Conservation (phyloP, 2,329 filamentous ascomycete genomes). For the Alternaria sp. region DNA sequence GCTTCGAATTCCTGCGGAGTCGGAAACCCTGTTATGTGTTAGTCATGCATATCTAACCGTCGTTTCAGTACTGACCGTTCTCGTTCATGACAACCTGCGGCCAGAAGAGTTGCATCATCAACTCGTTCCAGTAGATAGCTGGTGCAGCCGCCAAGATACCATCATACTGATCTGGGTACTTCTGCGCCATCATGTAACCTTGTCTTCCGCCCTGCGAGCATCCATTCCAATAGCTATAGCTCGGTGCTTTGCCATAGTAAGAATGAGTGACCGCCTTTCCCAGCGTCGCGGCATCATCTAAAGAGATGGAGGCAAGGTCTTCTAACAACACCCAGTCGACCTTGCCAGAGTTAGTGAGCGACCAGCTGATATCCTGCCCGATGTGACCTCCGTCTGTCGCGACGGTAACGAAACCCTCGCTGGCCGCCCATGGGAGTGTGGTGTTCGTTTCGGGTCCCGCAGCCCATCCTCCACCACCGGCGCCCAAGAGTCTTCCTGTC, state of each 20-base stretch:
- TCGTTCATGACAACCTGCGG: slow-evolving; percentile 36
- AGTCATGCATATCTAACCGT: background rate
- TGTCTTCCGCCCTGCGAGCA: slow-evolving; percentile 32
- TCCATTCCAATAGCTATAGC: slow-evolving; percentile 43
- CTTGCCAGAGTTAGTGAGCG: slow-evolving; percentile 18
- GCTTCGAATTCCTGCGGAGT: slow-evolving; percentile 29
- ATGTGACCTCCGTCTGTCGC: slow-evolving; percentile 30
- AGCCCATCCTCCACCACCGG: slow-evolving; percentile 29
- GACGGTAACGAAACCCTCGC: slow-evolving; percentile 29
- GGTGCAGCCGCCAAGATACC: slow-evolving; percentile 42
- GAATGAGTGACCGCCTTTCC: slow-evolving; percentile 32
- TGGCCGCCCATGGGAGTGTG: slow-evolving; percentile 17
- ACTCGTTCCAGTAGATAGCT: slow-evolving; percentile 23
- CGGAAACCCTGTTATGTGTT: slow-evolving; percentile 4
- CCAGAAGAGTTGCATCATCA: slow-evolving; percentile 28
- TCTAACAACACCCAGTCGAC: slow-evolving; percentile 33
- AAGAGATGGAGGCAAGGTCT: slow-evolving; percentile 39
- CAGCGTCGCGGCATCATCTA: slow-evolving; percentile 40
- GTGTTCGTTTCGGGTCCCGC: slow-evolving; percentile 20
- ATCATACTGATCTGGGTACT: slow-evolving; percentile 35
- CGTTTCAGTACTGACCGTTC: slow-evolving; percentile 6
- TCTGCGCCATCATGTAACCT: slow-evolving; percentile 40
- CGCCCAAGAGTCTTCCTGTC: slow-evolving; percentile 28
- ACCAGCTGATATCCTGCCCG: slow-evolving; percentile 11
- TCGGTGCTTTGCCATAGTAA: slow-evolving; percentile 38